Evolutionary conservation across 495 filamentous ascomycete genomes (phyloP), one percentile per base, ranked within the genome.

Genomic region (Podospora conica): DNA sequence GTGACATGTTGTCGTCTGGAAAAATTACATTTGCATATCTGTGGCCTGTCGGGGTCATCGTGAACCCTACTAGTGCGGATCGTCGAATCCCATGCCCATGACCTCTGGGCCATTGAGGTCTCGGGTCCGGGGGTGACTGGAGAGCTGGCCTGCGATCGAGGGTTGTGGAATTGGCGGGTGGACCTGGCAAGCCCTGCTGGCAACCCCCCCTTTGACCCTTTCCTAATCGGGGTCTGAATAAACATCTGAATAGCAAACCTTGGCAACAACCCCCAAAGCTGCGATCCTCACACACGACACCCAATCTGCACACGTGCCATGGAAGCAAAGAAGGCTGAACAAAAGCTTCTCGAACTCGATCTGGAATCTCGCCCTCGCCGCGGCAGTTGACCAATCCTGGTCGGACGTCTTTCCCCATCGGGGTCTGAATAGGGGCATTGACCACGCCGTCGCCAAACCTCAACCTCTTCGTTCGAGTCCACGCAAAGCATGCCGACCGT

Each of bases 201-300:
- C 24, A 10, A 25, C 12, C 27, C 25, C n/a, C 22, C 33, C 23
- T 63, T 55, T 63, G 6, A 54, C 29, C 8, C 27, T 65, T 71
- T 70, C 73, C 73, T 54, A 69, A 73, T 69, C 53, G 55, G 73
- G 77, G 57, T 70, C 22, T 77, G 68, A 78, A 78, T 78, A 80
- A 73, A 71, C 71, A 66, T 55, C 59, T 70, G 24, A 73, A 73
- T 69, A 55, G 28, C 24, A 23, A 23, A 54, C 29, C 59, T 54
- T 53, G 55, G 57, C 23, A 12, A 8, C 40, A 28, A 21, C 7
- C 53, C 6, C 23, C 57, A 28, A 25, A n/a, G 57, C 21, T 24
- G 15, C 18, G 20, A 23, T 24, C 22, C 4, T n/a, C 25, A 31
- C 9, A 9, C 27, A 18, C 10, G 18, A 31, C 25, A 2, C 25